Evolutionary conservation across 495 filamentous ascomycete species (phyloP).

Genomic region (Podospora pseudocomata): DNA sequence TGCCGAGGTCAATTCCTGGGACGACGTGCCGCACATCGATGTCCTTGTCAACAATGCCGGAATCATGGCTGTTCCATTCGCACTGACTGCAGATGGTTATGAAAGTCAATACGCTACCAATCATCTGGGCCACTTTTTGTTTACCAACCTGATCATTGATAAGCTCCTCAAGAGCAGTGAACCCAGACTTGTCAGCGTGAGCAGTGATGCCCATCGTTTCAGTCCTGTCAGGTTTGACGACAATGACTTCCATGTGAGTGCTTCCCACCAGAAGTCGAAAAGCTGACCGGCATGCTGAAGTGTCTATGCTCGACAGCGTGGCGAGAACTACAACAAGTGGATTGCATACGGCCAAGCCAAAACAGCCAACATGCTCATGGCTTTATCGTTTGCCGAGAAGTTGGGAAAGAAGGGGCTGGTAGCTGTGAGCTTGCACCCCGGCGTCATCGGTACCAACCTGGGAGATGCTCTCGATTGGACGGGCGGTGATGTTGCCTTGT

Average conservation of each 20-base stretch:
- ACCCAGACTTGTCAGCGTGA: slow-evolving; percentile 39
- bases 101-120: slow-evolving; percentile 70
- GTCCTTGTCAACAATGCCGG: slow-evolving; percentile 69
- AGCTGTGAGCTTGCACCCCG: slow-evolving; percentile 46
- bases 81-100: slow-evolving; percentile 55
- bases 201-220: slow-evolving; percentile 45
- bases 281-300: neutral
- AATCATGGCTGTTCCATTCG: slow-evolving; percentile 53
- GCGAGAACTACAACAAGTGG: slow-evolving; percentile 49
- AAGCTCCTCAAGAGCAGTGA: slow-evolving; percentile 35
- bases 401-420: slow-evolving; percentile 30
- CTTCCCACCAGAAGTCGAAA: slow-evolving; percentile 15
- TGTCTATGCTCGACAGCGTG: slow-evolving; percentile 28
- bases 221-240: slow-evolving; percentile 47
- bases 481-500: slow-evolving; percentile 20
- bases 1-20: slow-evolving; percentile 33
- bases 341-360: slow-evolving; percentile 50
- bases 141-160: slow-evolving; percentile 59
- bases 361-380: slow-evolving; percentile 52
- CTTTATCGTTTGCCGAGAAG: slow-evolving; percentile 42
- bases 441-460: slow-evolving; percentile 35
- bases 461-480: slow-evolving; percentile 31
- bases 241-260: slow-evolving; percentile 38
- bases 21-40: slow-evolving; percentile 47
- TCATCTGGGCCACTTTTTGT: slow-evolving; percentile 63